phyloP scores from a whole-genome alignment of 1,284 basidiomycete species.

The Sanghuangporus baumii region DNA sequence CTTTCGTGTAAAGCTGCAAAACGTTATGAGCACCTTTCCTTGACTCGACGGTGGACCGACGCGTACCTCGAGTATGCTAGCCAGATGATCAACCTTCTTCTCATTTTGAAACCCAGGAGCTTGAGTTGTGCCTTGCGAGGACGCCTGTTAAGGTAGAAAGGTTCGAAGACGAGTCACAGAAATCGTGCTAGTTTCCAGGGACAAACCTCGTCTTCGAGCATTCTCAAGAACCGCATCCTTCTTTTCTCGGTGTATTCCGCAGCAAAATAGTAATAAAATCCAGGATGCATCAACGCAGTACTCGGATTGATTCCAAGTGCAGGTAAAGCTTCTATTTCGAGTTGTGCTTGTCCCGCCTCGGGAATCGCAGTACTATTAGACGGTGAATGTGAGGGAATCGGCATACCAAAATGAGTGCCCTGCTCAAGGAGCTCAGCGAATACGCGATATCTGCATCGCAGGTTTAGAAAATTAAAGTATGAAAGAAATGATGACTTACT shows the following conservation, averaged over 20 bases:
- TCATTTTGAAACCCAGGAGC: slow-evolving; percentile 75
- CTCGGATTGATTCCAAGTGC: slow-evolving; percentile 61
- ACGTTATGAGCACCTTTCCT: neutral
- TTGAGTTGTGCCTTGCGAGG: slow-evolving; percentile 19
- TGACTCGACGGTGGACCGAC: neutral
- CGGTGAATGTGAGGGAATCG: slow-evolving; percentile 55
- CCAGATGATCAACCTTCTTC: slow-evolving; percentile 83
- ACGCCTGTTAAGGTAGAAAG: neutral
- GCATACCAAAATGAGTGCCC: slow-evolving; percentile 63
- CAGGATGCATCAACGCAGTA: slow-evolving; percentile 79
- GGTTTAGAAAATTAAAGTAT: neutral
- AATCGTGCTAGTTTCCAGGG: neutral
- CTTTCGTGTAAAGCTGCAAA: slow-evolving; percentile 76
- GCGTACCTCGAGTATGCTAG: slow-evolving; percentile 72
- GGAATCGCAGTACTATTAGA: slow-evolving; percentile 23
- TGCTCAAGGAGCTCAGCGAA: slow-evolving; percentile 86
- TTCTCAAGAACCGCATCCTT: slow-evolving; percentile 57
- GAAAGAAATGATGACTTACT: slow-evolving; percentile 46
- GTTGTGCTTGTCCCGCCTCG: slow-evolving; percentile 24
- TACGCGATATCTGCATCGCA: slow-evolving; percentile 64
- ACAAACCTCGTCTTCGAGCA: slow-evolving; percentile 49
- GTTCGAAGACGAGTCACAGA: neutral
- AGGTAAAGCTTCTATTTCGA: slow-evolving; percentile 49
- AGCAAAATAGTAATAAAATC: slow-evolving; percentile 87
- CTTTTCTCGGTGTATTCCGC: slow-evolving; percentile 78